Base-by-base conservation (phyloP, 139 green algal species). In the Volvox reticuliferus region DNA sequence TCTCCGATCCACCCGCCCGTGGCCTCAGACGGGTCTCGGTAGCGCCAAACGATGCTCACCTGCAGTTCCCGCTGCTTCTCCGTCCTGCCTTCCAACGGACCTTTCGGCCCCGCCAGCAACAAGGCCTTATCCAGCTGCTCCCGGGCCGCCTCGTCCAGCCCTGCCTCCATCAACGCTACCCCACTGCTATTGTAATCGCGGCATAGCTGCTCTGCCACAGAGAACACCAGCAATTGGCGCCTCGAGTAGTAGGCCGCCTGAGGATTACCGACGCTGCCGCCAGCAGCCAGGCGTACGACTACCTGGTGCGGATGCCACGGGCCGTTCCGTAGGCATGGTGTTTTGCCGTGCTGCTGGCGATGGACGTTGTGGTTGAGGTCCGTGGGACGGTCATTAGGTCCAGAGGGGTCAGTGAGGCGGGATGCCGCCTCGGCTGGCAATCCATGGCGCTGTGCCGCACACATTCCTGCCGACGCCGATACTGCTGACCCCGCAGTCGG, bases 51-150 rank as follows among this genome's bases (percentile, higher is more conserved):
- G 44, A 55, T 9, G 44, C 85, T 13, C 86, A 90, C 86, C 86
- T 90, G 86, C 71, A 90, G 12, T 44, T 83, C 73, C 50, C 50
- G 86, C 86, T 83, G 86, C 71, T 63, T 75, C 3, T 65, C 73
- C 73, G 73, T 30, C 19, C n/a, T n/a, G 0, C 63, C 82, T 28
- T 85, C 81, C 33, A 92, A 55, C 44, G 71, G 50, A 3, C 91
- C 91, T 1, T 77, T 36, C 22, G 44, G 36, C 67, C 88, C 91
- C 3, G 55, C 50, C 91, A 94, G 67, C 44, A 89, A 44, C 68
- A 86, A 32, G 30, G 92, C 92, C 62, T 93, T 91, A 24, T 89
- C 68, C 36, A 94, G 85, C 69, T 93, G 78, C 79, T 91, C 61
- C 79, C 55, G 24, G 2, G 88, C 92, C 30, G 50, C 35, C 21